phyloP scores from a whole-genome alignment of 768 basidiomycete species.

The Hypsizygus marmoreus region DNA sequence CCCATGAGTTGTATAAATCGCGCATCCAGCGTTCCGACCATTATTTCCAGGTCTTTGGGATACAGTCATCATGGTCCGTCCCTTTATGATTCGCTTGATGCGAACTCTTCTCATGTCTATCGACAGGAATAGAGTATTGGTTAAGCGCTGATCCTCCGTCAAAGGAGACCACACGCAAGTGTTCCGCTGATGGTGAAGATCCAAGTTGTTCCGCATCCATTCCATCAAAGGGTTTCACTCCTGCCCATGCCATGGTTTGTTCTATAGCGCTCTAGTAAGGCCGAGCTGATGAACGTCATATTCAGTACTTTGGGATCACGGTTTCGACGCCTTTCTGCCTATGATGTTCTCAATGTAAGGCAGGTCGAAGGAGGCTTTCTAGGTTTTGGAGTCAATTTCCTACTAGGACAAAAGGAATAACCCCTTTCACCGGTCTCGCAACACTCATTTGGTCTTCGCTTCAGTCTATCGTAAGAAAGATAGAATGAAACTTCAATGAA shows the following conservation, averaged over 20 bases:
- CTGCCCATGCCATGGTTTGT: slow-evolving; percentile 46
- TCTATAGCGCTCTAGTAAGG: background rate
- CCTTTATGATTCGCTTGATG: background rate
- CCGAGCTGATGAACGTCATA: background rate
- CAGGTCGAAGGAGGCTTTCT: too few relatives aligned
- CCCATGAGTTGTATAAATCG: background rate
- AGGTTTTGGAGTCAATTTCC: too few relatives aligned
- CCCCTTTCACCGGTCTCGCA: too few relatives aligned
- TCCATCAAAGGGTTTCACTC: slow-evolving; percentile 45
- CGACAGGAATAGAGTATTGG: slow-evolving; percentile 54
- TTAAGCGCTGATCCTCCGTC: slow-evolving; percentile 43
- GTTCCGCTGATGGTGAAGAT: slow-evolving; percentile 50
- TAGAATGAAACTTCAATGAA: too few relatives aligned
- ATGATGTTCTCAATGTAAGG: too few relatives aligned
- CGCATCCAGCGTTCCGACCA: slow-evolving; percentile 46
- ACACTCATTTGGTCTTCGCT: too few relatives aligned
- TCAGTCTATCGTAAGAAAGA: too few relatives aligned
- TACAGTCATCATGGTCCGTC: slow-evolving; percentile 54
- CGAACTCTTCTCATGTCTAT: background rate
- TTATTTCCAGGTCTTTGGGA: slow-evolving; percentile 47
- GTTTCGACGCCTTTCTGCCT: slow-evolving; percentile 41
- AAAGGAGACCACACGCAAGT: slow-evolving; percentile 41
- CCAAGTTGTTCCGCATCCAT: slow-evolving; percentile 48
- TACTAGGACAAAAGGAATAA: too few relatives aligned
- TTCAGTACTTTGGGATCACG: slow-evolving; percentile 41